phyloP scores from a whole-genome alignment of 208 protist species.

The Leptomonas pyrrhocoris region DNA sequence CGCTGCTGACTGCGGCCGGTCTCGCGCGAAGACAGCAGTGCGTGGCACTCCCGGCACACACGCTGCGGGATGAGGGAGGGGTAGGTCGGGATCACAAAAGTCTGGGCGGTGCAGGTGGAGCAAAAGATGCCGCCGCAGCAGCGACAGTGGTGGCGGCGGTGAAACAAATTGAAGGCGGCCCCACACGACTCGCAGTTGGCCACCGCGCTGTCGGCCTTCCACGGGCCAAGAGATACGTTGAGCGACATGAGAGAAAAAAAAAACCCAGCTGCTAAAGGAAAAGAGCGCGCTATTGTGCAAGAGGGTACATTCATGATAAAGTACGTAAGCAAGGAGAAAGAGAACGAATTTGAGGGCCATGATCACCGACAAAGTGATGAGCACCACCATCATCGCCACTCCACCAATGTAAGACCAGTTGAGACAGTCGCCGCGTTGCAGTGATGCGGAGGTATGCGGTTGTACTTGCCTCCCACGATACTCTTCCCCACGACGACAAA shows the following conservation, averaged over 20 bases:
- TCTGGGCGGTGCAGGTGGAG: slow-evolving; percentile 36
- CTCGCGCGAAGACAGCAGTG: slow-evolving; percentile 6
- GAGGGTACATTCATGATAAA: no score
- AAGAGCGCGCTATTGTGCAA: no score
- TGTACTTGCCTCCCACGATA: no score
- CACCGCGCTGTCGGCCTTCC: slow-evolving; percentile 37
- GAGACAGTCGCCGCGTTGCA: no score
- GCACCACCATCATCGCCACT: no score
- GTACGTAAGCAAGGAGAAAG: no score
- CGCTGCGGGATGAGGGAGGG: slow-evolving; percentile 38
- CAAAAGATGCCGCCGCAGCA: slow-evolving; percentile 55
- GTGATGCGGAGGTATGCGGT: no score
- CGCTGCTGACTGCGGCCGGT: slow-evolving; percentile 8
- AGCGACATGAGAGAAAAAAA: slow-evolving; percentile 26
- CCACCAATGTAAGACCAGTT: no score
- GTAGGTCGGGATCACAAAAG: slow-evolving; percentile 26
- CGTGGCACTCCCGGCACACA: slow-evolving; percentile 43
- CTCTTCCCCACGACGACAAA: no score
- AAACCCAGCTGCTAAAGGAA: background rate
- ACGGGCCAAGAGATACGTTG: slow-evolving; percentile 23
- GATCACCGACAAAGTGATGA: no score
- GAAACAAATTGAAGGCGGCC: slow-evolving; percentile 32
- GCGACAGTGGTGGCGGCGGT: slow-evolving; percentile 44
- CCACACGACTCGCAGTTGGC: slow-evolving; percentile 39
- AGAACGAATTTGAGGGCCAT: no score